A percentile compares a stretch with the other conserved stretches of the same genome.
These are phyloP conservation scores for Ensete ventricosum DNA, from an alignment of 176 grass and related monocot species.

Conservation along the genomic window DNA sequence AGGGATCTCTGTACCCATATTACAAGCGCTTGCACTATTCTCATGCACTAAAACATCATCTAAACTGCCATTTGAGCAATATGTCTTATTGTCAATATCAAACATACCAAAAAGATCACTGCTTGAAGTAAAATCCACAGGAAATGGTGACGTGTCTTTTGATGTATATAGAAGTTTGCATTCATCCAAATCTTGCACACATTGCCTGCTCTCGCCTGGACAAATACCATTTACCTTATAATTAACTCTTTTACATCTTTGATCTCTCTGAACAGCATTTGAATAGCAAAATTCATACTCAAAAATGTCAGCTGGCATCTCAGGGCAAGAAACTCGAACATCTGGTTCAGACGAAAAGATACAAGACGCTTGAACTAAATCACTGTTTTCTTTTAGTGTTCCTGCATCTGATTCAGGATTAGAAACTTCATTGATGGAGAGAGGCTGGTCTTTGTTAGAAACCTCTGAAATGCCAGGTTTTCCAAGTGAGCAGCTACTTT, in stretches of 20 bases:
- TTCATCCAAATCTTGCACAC: constrained; percentile 22
- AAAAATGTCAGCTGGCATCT: constrained; percentile 18
- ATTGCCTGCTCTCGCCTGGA: constrained; percentile 13
- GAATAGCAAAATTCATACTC: constrained; percentile 19
- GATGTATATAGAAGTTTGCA: constrained; percentile 6
- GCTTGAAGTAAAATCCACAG: constrained; percentile 30
- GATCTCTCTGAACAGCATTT: constrained; percentile 16
- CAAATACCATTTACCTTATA: constrained; percentile 27
- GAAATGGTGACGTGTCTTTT: constrained; percentile 23
- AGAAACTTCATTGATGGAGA: constrained; percentile 18
- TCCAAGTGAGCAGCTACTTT: constrained; percentile 17
- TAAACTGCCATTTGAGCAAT: constrained; percentile 26
- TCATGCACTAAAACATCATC: constrained; percentile 31
- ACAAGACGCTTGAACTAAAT: constrained; percentile 23
- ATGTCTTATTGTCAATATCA: constrained; percentile 29
- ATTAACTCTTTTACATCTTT: constrained; percentile 6
- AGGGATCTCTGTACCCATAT: constrained; percentile 29
- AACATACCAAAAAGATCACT: constrained; percentile 63
- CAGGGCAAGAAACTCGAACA: constrained; percentile 31
- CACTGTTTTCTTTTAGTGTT: constrained; percentile 23
- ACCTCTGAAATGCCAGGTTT: constrained; percentile 13
- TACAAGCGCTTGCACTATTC: constrained; percentile 30
- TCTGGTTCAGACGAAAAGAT: constrained; percentile 22
- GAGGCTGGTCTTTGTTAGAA: constrained; percentile 30
- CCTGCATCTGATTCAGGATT: constrained; percentile 23